Evolutionary conservation across 345 rosid species (phyloP), one percentile per base, ranked within the genome.

Genomic region (Kandelia obovata): DNA sequence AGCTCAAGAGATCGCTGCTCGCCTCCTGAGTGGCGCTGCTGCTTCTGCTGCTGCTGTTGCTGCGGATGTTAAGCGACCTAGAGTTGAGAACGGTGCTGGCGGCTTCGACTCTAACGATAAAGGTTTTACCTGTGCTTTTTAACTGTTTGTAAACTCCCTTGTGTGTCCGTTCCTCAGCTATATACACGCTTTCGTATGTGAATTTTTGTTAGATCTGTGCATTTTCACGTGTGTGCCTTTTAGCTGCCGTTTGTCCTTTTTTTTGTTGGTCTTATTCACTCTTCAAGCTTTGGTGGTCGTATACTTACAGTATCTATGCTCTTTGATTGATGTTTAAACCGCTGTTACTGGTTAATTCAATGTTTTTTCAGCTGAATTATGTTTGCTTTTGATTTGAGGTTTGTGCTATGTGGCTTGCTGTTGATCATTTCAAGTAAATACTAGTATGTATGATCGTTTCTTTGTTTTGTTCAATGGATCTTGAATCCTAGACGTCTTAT

Each of bases 1-100:
- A 17, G 99, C 96, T 10, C 94, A 96, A 78, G 91, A 88, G 79
- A 89, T 96, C 79, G 99, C 98, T 4, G 90, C 99, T 61, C 94
- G 99, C 47, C 85, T 96, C 15, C 56, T 82, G 63, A 82, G 72
- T 49, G 35, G 55, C 49, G 62, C 53, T 60, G 52, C 56, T n/a
- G 70, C 46, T 17, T 23, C 4, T 6, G 58, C 78, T 53, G 78
- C 63, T 53, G 71, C 79, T n/a, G 83, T 75, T 49, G 69, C 83
- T 26, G 83, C 80, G 0, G 98, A 92, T 26, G 71, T 73, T 49
- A 96, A 96, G 80, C 95, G 98, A 39, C 81, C 92, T 69, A 85
- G 95, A 65, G 85, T 86, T 17, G 99, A 92, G 2, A 87, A 92
- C 49, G 90, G 85, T 20, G 72, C 83, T 13, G 71, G 86, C 57